phyloP scores from a whole-genome alignment of 176 grass and related monocot genomes.

The Tillandsia leiboldiana region DNA sequence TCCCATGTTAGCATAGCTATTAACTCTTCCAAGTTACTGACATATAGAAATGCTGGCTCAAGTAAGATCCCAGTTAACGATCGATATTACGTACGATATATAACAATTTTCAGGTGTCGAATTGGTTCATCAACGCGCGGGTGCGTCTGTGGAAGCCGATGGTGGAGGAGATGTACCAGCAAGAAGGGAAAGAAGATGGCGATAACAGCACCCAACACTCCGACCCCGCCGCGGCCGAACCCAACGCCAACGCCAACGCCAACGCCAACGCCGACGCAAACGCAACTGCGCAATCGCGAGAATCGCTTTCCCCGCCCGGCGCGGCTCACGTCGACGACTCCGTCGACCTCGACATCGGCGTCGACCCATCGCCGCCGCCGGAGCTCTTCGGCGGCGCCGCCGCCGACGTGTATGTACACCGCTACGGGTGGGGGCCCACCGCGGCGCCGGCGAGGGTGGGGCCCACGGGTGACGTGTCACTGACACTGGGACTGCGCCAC shows the following conservation, averaged over 20 bases:
- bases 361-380: slow-evolving; percentile 41
- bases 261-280: not conserved
- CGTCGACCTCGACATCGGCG: slow-evolving; percentile 27
- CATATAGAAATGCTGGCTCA: not conserved
- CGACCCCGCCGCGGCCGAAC: slow-evolving; percentile 34
- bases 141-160: slow-evolving; percentile 99
- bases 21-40: too few relatives aligned
- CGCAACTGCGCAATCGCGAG: not conserved
- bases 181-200: slow-evolving; percentile 45
- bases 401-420: slow-evolving; percentile 52
- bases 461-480: slow-evolving; percentile 77
- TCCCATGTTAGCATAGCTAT: too few relatives aligned
- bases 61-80: not conserved
- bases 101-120: slow-evolving; percentile 55
- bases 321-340: not conserved
- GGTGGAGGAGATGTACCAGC: slow-evolving; percentile 99
- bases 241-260: not conserved
- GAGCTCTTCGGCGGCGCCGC: slow-evolving; percentile 49
- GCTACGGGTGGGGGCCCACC: slow-evolving; percentile 34
- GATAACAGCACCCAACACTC: slow-evolving; percentile 26
- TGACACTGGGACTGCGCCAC: slow-evolving; percentile 88
- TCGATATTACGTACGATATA: too few relatives aligned
- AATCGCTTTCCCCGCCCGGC: slow-evolving; percentile 12
- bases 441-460: slow-evolving; percentile 33
- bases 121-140: slow-evolving; percentile 99